Percentiles rank a stretch among this genome's conserved stretches.
These are phyloP conservation scores for Vitis rupestris DNA, from an alignment of 164 flowering plant genomes.

Conservation along the genomic window DNA sequence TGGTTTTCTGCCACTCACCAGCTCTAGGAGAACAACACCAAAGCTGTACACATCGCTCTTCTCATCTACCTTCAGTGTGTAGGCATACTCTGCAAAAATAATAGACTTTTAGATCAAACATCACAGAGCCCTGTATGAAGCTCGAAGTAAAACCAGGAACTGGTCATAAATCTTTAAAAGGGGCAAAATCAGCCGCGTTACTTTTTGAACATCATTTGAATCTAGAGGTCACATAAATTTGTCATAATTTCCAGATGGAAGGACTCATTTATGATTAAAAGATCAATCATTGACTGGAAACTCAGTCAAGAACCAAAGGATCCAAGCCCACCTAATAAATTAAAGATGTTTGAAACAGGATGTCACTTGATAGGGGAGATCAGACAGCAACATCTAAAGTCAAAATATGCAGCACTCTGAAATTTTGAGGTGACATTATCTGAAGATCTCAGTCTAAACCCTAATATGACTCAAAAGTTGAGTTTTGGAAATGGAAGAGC, in stretches of 20 bases:
- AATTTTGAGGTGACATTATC: neutral
- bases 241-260: neutral
- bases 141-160: neutral
- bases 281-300: slow-evolving; percentile 1
- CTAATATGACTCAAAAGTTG: too few species aligned
- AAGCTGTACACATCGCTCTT: slow-evolving; percentile 97
- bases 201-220: too few species aligned
- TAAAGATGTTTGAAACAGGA: too few species aligned
- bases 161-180: neutral
- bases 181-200: too few species aligned
- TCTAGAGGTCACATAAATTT: neutral
- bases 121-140: neutral
- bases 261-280: neutral
- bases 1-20: slow-evolving; percentile 83
- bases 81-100: slow-evolving; percentile 75
- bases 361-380: too few species aligned
- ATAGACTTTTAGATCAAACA: neutral
- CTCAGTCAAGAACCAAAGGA: slow-evolving; percentile 1
- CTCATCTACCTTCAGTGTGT: slow-evolving; percentile 93
- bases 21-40: slow-evolving; percentile 88
- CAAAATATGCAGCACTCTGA: slow-evolving; percentile 5
- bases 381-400: neutral
- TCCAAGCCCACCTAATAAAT: neutral
- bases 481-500: too few species aligned
- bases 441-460: too few species aligned